Evolutionary conservation across 164 flowering plant genomes (phyloP).

Genomic region (Platanus orientalis): DNA sequence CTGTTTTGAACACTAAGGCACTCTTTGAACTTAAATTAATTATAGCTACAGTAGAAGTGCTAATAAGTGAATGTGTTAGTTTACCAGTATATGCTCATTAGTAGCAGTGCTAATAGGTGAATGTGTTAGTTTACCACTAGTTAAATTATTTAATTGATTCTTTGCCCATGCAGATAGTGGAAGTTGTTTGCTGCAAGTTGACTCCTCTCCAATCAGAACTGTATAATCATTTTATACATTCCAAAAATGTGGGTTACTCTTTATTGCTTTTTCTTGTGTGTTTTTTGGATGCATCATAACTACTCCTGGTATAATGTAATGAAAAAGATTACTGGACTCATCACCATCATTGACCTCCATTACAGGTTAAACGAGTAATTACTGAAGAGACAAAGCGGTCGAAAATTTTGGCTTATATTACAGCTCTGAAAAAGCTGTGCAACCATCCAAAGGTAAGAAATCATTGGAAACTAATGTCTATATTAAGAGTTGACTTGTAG

Average conservation of each 20-base stretch:
- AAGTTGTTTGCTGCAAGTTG: slow-evolving; percentile 98
- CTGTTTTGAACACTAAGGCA: no score
- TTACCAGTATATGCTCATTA: no score
- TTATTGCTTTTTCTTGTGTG: background rate
- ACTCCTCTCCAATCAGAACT: slow-evolving; percentile 76
- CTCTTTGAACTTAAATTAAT: no score
- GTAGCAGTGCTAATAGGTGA: no score
- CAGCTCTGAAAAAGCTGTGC: slow-evolving; percentile 97
- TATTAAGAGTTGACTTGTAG: background rate
- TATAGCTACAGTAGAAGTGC: no score
- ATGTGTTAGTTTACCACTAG: background rate
- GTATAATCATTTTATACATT: slow-evolving; percentile 88
- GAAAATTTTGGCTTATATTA: slow-evolving; percentile 91
- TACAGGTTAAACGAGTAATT: slow-evolving; percentile 66
- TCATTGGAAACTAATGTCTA: background rate
- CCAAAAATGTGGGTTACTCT: slow-evolving; percentile 71
- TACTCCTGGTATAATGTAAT: background rate
- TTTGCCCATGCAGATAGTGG: slow-evolving; percentile 66
- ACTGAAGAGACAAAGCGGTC: slow-evolving; percentile 74
- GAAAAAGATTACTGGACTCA: background rate
- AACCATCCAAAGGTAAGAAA: slow-evolving; percentile 88
- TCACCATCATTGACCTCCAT: slow-evolving; percentile 5
- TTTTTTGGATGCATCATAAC: background rate
- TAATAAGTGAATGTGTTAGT: slow-evolving; percentile 1
- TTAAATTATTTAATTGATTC: slow-evolving; percentile 6